Evolutionary conservation across 164 flowering plant species (phyloP), one percentile per base, ranked within the genome.

Genomic region (Nymphaea colorata): DNA sequence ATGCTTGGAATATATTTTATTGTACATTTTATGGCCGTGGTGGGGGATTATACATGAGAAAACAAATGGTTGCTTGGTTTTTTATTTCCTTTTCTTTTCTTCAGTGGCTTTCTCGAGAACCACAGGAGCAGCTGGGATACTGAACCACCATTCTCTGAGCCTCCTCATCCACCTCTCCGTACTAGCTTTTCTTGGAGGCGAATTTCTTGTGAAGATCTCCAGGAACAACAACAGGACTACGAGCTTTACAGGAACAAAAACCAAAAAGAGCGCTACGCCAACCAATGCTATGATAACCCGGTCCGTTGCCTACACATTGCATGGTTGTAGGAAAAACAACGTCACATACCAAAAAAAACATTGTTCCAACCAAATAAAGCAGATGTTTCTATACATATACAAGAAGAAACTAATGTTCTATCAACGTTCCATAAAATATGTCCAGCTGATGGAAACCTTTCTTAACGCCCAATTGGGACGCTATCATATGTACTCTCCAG

Each of bases 71-170:
- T 25, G 1, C 36, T 12, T 17, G 2, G 25, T 61, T 12, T 11
- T 41, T 86, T 75, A 87, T 64, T 78, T 94, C 67, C 68, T 84
- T 79, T 90, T 91, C 64, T 87, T 86, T 6, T 83, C 88, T 64
- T 88, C 89, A 47, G 77, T 79, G 4, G 78, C 78, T 78, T 76
- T 81, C 70, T 88, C 88, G 64, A 95, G 86, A 53, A 85, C 57
- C 44, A 91, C 96, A 41, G 96, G 99, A 63, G 99, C 99, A 0
- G 98, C 98, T 0, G 98, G 99, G 70, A 95, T 87, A 76, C 96
- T 95, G 76, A 85, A 90, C 99, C 99, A 95, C 99, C 99, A 95
- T 43, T 95, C 99, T 77, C 85, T 83, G 57, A 91, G 25, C 67
- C 98, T 83, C 80, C 99, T 83, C 67, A 61, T 75, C 85, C 82